Conservation (phyloP, 2,329 filamentous ascomycete species). For the Talaromyces sp. region DNA sequence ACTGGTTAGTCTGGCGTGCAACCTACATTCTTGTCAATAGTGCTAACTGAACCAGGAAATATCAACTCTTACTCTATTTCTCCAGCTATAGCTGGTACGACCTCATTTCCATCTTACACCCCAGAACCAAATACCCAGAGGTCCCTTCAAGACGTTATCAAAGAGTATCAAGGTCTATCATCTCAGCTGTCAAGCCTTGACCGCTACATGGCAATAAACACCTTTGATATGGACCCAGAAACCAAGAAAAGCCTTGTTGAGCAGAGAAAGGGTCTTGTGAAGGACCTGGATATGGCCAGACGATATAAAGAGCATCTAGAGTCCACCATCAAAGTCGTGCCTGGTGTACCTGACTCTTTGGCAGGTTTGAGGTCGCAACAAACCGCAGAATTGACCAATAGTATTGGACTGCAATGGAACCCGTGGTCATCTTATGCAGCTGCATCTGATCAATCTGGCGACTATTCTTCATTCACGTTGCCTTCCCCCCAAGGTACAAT, state of each 20-base stretch:
- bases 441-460: not conserved
- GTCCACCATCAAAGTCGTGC: slow-evolving; percentile 14
- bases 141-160: slow-evolving; percentile 24
- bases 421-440: not conserved
- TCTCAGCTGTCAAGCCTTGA: slow-evolving; percentile 31
- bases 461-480: not conserved
- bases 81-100: slow-evolving; percentile 9
- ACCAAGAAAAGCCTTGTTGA: slow-evolving; percentile 30
- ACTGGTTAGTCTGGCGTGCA: not conserved
- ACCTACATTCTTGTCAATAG: slow-evolving; percentile 4
- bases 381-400: not conserved
- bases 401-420: not conserved
- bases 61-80: not conserved
- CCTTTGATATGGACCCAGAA: slow-evolving; percentile 29
- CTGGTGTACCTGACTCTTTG: not conserved
- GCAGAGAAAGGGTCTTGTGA: slow-evolving; percentile 30
- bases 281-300: slow-evolving; percentile 31
- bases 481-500: not conserved
- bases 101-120: slow-evolving; percentile 2
- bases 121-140: slow-evolving; percentile 15
- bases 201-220: slow-evolving; percentile 33
- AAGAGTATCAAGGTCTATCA: slow-evolving; percentile 25
- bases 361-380: not conserved
- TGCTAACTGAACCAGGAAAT: slow-evolving; percentile 2
- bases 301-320: slow-evolving; percentile 31